Base-by-base conservation (phyloP, 2,329 filamentous ascomycete genomes). In the Claviceps purpurea region DNA sequence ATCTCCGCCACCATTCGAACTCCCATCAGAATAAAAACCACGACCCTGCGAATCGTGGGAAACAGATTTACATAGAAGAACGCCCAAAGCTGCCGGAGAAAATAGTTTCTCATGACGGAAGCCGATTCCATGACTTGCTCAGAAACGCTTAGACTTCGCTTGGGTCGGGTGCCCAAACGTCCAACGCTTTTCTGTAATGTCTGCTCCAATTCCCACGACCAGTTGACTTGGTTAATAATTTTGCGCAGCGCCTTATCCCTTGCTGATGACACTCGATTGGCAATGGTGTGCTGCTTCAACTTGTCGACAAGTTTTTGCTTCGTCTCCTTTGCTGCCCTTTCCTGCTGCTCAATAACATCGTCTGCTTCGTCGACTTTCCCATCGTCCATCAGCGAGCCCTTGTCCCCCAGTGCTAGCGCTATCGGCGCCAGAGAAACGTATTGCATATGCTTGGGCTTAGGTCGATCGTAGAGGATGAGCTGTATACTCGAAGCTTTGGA, bases 41-140 rank as follows among this genome's bases (percentile, higher is more conserved):
- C 93, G 1, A 81, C 64, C 54, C 74, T 74, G 42, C 84, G 82
- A 50, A 90, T 73, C 40, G 91, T 72, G 1, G 91, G 91, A 66
- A 89, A 89, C 11, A 90, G 68, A 69, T 90, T 94, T 52, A 82
- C 70, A 47, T 79, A 82, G 54, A 89, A 78, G 41, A 89, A 66
- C 49, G 88, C 79, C 73, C 84, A 87, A 30, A 90, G 62, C 61
- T 78, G 80, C 26, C 84, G 68, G 49, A 86, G 69, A 34, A 89
- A 72, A 55, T 87, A 82, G 58, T 90, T 87, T 73, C 87, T 86
- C 62, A 93, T 77, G 3, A 89, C 89, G 26, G 85, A 87, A 4
- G 93, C 94, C 41, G 90, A 95, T 68, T 96, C 89, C 7, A 95
- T 91, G 3, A 98, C 87, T 48, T 88, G 79, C 72, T 98, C 93